These are phyloP conservation scores for Dunaliella salina DNA, from an alignment of 163 green algal species.

Conservation along the genomic window DNA sequence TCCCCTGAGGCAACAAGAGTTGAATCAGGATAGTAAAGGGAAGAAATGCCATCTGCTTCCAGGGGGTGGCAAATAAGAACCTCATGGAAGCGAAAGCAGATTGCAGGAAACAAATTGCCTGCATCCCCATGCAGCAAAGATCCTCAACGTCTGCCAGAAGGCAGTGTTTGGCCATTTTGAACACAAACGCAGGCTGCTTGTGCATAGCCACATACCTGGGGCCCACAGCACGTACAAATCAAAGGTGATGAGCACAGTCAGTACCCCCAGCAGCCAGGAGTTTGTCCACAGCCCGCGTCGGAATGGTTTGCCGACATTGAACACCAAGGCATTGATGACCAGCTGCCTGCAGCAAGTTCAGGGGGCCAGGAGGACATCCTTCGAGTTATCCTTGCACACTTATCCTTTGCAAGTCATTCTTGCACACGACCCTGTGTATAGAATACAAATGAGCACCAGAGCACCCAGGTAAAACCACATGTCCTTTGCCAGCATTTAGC, in stretches of 20 bases:
- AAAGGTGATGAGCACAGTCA: conserved; percentile 5
- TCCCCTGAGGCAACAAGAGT: neutral
- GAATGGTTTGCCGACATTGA: conserved; percentile 15
- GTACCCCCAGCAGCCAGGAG: conserved; percentile 8
- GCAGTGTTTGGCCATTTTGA: neutral
- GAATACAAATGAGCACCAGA: no score
- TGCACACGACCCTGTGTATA: no score
- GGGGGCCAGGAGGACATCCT: no score
- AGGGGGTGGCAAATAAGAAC: neutral
- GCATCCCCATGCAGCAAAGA: neutral
- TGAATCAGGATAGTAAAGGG: no score
- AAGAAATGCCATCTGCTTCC: no score
- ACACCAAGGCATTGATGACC: conserved; percentile 15
- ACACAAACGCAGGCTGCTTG: neutral
- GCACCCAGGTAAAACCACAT: no score
- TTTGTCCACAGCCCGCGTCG: conserved; percentile 13
- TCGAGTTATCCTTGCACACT: no score
- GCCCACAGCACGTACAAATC: conserved; percentile 14
- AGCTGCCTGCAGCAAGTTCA: conserved; percentile 3
- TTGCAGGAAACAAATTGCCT: neutral
- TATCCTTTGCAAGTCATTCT: no score
- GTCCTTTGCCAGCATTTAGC: no score
- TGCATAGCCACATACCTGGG: neutral
- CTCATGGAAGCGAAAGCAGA: neutral
- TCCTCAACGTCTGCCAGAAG: neutral